phyloP scores from a whole-genome alignment of 805 yeast genomes.

The Millerago galiae region DNA sequence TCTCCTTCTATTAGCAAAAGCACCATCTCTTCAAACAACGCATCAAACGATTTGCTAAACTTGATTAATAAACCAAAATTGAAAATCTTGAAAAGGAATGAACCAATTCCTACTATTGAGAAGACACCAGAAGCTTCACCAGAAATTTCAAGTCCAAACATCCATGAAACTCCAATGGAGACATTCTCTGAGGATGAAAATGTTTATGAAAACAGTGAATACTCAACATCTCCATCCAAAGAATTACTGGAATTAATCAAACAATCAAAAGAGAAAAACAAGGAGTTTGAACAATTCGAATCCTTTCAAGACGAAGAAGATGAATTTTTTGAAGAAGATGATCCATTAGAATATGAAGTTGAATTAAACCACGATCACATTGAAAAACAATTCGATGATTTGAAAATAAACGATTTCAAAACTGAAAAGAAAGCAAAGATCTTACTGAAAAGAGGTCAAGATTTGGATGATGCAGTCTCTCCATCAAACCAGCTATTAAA shows the following conservation, averaged over 20 bases:
- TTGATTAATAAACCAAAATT: constrained; percentile 15
- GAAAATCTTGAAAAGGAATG: constrained; percentile 19
- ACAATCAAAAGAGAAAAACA: constrained; percentile 9
- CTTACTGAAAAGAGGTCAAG: constrained; percentile 32
- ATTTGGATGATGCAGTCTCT: constrained; percentile 14
- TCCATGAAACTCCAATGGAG: background rate
- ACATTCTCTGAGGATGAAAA: background rate
- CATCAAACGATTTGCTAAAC: constrained; percentile 17
- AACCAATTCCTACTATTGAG: background rate
- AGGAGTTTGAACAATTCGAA: constrained; percentile 20
- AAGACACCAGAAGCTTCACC: no score
- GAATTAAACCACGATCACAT: background rate
- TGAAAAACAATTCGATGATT: background rate
- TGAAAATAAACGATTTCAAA: background rate
- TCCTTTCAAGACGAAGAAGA: constrained; percentile 20
- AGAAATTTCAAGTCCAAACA: background rate
- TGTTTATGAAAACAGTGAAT: background rate
- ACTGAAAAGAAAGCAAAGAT: background rate
- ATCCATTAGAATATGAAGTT: background rate
- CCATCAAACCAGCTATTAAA: constrained; percentile 1
- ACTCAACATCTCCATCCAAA: constrained; percentile 13
- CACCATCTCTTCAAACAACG: background rate
- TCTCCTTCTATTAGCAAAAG: background rate
- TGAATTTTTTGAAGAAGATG: constrained; percentile 6
- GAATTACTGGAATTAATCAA: constrained; percentile 20